Percentiles rank a stretch among this genome's conserved stretches.
Evolutionary conservation across 2,329 filamentous ascomycete genomes (phyloP).

Genomic region (Cephalotrichum gorgonifer): DNA sequence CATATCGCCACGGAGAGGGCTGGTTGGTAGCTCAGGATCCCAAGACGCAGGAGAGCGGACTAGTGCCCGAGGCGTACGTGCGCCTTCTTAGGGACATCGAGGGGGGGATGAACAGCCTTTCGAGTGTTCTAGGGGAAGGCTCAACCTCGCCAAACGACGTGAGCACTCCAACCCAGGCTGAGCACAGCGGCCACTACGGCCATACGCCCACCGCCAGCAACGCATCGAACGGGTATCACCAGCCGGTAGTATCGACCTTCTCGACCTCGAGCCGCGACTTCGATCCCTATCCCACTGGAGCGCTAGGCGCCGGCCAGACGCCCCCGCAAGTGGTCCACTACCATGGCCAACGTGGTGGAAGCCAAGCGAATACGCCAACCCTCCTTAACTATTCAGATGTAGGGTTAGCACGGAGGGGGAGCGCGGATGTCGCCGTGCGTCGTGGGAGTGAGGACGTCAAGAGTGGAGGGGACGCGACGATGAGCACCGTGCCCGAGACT

Average conservation of each 20-base stretch:
- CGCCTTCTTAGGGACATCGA: conserved; percentile 87
- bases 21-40: conserved; percentile 97
- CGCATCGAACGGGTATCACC: conserved; percentile 53
- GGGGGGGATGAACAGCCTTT: conserved; percentile 69
- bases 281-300: conserved; percentile 56
- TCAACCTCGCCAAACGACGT: conserved; percentile 42
- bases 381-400: conserved; percentile 39
- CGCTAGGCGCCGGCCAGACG: conserved; percentile 51
- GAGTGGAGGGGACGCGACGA: background rate
- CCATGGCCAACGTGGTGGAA: conserved; percentile 56
- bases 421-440: conserved; percentile 28
- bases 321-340: conserved; percentile 59
- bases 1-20: conserved; percentile 89
- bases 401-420: conserved; percentile 34
- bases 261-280: conserved; percentile 62
- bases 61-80: conserved; percentile 96
- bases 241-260: conserved; percentile 58
- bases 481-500: conserved; percentile 3
- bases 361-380: conserved; percentile 55
- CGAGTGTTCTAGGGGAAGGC: conserved; percentile 46
- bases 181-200: conserved; percentile 29
- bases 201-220: conserved; percentile 35
- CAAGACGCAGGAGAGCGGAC: conserved; percentile 82
- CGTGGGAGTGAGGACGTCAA: conserved; percentile 2
- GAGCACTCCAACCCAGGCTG: conserved; percentile 51